Base-by-base conservation (phyloP, 192 early-diverging fungal genomes). In the Obelidium mucronatum region DNA sequence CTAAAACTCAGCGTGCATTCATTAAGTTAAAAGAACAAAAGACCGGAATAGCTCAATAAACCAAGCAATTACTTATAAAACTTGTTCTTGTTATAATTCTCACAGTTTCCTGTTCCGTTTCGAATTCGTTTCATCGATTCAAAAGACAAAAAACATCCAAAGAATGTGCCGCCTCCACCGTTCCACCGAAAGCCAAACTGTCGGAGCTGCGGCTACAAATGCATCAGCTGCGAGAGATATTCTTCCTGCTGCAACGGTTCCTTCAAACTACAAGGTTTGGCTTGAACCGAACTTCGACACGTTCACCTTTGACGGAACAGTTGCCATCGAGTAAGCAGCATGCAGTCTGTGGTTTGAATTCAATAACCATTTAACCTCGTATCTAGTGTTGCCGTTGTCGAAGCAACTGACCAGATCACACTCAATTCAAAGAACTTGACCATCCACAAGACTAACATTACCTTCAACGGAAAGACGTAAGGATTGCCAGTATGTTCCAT, bases 231-330 rank as follows among this genome's bases (percentile, higher is more conserved):
- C 66, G n/a, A 67, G 48, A 36, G 90, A 93, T 78, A 87, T 94
- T 36, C 86, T 95, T 40, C 93, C 94, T 40, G 92, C 88, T 60
- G 92, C 87, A 73, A 89, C 94, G 48, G 87, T 84, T 39, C 94
- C 94, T 5, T 77, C 82, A 34, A 92, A 95, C 78, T 95, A 95
- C 83, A 89, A 91, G 74, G 81, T 95, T 39, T 84, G 86, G 11
- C 80, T 95, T 11, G 91, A 89, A 15, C 93, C 94, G 0, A 87
- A 95, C 79, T 80, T 95, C 40, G 87, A 87, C n/a, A 81, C 86
- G 34, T 94, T 95, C 68, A 89, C 86, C 4, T 97, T 94, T 78
- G 80, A 87, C 26, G 97, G 97, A 56, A 80, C 84, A 53, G 96
- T 95, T 51, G 82, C 80, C 63, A 89, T 96, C 68, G 82, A 85